Conservation (phyloP, 75 land plant species). For the Sequoiadendron giganteum region DNA sequence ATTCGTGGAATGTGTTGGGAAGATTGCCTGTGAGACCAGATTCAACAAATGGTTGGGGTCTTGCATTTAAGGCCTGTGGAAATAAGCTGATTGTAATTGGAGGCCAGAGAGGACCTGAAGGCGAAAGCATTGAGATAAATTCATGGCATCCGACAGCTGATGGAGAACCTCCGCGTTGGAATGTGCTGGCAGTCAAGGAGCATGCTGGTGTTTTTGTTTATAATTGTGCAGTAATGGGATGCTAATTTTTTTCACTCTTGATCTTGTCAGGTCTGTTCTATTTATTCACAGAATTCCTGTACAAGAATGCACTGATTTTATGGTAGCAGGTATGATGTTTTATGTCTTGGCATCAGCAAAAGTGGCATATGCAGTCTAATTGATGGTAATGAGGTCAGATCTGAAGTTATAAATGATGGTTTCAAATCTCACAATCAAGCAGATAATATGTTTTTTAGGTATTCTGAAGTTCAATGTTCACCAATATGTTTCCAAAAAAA, state of each 20-base stretch:
- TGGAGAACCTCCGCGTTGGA: constrained; percentile 28
- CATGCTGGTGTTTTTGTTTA: constrained; percentile 36
- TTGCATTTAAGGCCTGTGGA: constrained; percentile 49
- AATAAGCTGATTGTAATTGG: constrained; percentile 38
- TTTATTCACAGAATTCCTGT: constrained; percentile 9
- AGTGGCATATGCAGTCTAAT: neutral
- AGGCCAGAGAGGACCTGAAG: constrained; percentile 32
- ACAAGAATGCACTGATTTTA: constrained; percentile 10
- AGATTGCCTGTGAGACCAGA: constrained; percentile 32
- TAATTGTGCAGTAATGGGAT: constrained; percentile 54
- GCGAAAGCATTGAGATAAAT: constrained; percentile 29
- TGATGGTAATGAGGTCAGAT: neutral
- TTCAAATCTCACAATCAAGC: neutral
- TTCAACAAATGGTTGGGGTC: constrained; percentile 54
- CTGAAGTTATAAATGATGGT: constrained; percentile 3
- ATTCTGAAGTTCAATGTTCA: neutral
- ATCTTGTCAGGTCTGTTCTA: constrained; percentile 8
- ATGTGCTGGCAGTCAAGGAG: constrained; percentile 27
- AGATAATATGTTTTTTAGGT: neutral
- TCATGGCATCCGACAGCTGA: constrained; percentile 24
- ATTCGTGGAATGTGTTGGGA: constrained; percentile 43
- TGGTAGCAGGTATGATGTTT: constrained; percentile 9
- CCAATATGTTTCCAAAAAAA: neutral
- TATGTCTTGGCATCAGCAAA: constrained; percentile 1
- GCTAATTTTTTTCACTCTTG: constrained; percentile 13